phyloP scores from a whole-genome alignment of 352 stramenopile species.

The Phytopythium sindhum region DNA sequence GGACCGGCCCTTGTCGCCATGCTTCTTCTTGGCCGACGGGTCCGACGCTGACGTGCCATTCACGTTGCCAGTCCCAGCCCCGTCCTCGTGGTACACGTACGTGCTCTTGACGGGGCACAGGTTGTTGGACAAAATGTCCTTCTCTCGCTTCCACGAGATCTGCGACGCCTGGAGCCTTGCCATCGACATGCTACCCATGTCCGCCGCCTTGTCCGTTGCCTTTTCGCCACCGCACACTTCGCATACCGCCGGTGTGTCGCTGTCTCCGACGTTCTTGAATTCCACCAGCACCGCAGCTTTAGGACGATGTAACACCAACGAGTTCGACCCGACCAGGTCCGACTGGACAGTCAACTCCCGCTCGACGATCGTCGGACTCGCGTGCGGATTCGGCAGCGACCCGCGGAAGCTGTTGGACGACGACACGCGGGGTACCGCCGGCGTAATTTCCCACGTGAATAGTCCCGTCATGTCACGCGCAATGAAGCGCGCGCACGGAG shows the following conservation, averaged over 20 bases:
- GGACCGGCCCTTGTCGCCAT: slow-evolving; percentile 20
- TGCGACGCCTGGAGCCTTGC: slow-evolving; percentile 50
- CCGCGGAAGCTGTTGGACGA: slow-evolving; percentile 11
- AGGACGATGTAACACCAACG: slow-evolving; percentile 36
- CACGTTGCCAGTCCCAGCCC: slow-evolving; percentile 8
- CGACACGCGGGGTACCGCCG: slow-evolving; percentile 17
- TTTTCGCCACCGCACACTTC: slow-evolving; percentile 66
- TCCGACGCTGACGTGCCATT: slow-evolving; percentile 15
- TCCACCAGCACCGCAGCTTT: slow-evolving; percentile 58
- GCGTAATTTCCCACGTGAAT: slow-evolving; percentile 83
- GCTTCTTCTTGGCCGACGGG: slow-evolving; percentile 44
- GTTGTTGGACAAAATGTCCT: slow-evolving; percentile 61
- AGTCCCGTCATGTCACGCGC: slow-evolving; percentile 82
- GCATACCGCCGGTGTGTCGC: slow-evolving; percentile 23
- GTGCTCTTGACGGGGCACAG: slow-evolving; percentile 63
- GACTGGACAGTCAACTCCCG: slow-evolving; percentile 38
- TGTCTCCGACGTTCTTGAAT: slow-evolving; percentile 39
- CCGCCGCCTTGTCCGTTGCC: slow-evolving; percentile 21
- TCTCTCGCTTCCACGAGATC: slow-evolving; percentile 56
- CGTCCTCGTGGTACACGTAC: slow-evolving; percentile 76
- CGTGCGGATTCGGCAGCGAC: slow-evolving; percentile 14
- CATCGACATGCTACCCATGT: slow-evolving; percentile 1
- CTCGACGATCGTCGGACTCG: slow-evolving; percentile 18
- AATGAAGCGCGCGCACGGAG: slow-evolving; percentile 70
- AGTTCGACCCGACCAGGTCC: slow-evolving; percentile 25